A percentile compares a stretch with the other conserved stretches of the same genome.
phyloP scores from a whole-genome alignment of 1,284 basidiomycete genomes.

The Microbotryum intermedium region DNA sequence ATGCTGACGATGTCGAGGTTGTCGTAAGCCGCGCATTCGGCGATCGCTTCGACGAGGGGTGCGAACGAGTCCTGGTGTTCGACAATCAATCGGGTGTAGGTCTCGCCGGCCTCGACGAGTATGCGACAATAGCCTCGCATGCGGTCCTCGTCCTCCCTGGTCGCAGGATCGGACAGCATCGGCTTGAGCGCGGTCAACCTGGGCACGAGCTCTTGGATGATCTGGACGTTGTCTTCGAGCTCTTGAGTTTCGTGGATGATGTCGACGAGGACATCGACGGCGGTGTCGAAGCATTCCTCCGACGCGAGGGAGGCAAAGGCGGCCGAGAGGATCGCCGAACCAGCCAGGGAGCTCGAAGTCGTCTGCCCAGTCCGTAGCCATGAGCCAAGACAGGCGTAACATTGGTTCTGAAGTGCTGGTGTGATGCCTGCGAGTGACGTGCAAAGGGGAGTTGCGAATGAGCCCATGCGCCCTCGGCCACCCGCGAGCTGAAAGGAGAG shows the following conservation, averaged over 20 bases:
- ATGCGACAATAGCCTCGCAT: conserved; percentile 85
- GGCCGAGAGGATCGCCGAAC: conserved; percentile 73
- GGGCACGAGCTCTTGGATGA: conserved; percentile 80
- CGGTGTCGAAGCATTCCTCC: conserved; percentile 81
- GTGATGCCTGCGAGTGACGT: conserved; percentile 59
- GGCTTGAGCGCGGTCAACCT: conserved; percentile 64
- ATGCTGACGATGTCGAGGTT: conserved; percentile 96
- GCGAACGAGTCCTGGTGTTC: conserved; percentile 83
- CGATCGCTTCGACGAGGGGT: conserved; percentile 88
- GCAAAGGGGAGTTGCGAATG: conserved; percentile 1
- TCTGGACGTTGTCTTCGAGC: conserved; percentile 82
- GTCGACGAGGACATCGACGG: conserved; percentile 86
- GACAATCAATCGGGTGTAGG: conserved; percentile 80
- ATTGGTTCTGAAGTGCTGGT: conserved; percentile 63
- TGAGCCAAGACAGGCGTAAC: conserved; percentile 77
- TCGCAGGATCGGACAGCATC: conserved; percentile 46
- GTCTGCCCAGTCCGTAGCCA: conserved; percentile 90
- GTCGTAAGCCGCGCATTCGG: conserved; percentile 83
- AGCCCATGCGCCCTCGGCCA: not conserved
- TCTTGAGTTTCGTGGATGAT: conserved; percentile 98
- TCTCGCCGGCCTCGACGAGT: conserved; percentile 92
- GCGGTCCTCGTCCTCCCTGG: conserved; percentile 53
- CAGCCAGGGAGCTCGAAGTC: conserved; percentile 54
- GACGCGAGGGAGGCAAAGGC: conserved; percentile 76
- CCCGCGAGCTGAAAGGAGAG: not conserved